These are phyloP conservation scores for Vanderwaltozyma tropicalis DNA, from an alignment of 805 yeast genomes.

Conservation along the genomic window DNA sequence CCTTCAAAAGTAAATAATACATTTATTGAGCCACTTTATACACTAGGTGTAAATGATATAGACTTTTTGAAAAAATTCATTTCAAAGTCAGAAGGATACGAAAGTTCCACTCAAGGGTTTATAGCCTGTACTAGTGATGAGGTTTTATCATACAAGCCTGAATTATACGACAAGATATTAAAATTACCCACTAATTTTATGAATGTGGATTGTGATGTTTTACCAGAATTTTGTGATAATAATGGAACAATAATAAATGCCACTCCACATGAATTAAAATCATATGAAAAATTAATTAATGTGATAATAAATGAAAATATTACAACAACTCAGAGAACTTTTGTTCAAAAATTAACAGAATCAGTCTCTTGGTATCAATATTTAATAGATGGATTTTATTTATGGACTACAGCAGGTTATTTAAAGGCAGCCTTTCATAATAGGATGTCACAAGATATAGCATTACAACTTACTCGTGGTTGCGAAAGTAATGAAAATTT, in stretches of 20 bases:
- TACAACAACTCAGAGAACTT: slow-evolving; percentile 6
- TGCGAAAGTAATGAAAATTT: slow-evolving; percentile 1
- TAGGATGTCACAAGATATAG: slow-evolving; percentile 1
- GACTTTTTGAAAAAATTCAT: slow-evolving; percentile 5
- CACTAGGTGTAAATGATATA: slow-evolving; percentile 16
- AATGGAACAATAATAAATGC: slow-evolving; percentile 13
- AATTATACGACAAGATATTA: slow-evolving; percentile 20
- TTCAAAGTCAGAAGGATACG: background rate
- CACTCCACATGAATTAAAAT: slow-evolving; percentile 21
- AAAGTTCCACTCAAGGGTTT: slow-evolving; percentile 8
- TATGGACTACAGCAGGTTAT: slow-evolving; percentile 23
- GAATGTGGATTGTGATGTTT: slow-evolving; percentile 1
- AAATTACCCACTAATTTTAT: slow-evolving; percentile 8
- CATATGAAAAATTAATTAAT: slow-evolving; percentile 9
- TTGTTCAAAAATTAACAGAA: slow-evolving; percentile 11
- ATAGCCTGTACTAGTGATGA: slow-evolving; percentile 28
- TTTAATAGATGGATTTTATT: slow-evolving; percentile 23
- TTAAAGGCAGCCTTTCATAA: slow-evolving; percentile 20
- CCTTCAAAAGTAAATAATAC: slow-evolving; percentile 3
- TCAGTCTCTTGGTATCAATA: slow-evolving; percentile 25
- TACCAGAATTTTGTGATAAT: slow-evolving; percentile 9
- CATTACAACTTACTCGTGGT: background rate
- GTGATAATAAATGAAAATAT: slow-evolving; percentile 11
- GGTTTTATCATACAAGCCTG: slow-evolving; percentile 15
- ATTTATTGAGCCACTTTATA: slow-evolving; percentile 12